Evolutionary conservation across 495 filamentous ascomycete species (phyloP), one percentile per base, ranked within the genome.

Genomic region (Xylaria sp.): DNA sequence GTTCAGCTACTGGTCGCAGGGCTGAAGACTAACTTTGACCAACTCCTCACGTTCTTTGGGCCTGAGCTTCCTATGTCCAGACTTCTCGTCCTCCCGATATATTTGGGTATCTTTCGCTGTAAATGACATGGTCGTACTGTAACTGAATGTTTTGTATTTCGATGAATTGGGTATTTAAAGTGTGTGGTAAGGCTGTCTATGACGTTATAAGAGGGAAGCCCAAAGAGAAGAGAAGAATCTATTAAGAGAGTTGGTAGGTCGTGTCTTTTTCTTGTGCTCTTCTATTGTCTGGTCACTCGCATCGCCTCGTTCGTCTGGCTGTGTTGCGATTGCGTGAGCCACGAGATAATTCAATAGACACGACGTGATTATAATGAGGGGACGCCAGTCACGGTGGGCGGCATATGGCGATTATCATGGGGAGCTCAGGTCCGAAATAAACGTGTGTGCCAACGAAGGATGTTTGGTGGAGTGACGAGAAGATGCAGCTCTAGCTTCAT

Each of bases 1-100:
- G 48, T 69, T 65, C 65, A 58, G 15, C 68, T 62, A 12, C 33
- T 14, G 33, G 52, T 19, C 5, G 26, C 12, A 33, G 31, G 21
- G n/a, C 14, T 19, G 15, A 7, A 50, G 46, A 65, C 79, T 41
- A 70, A 88, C 86, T 80, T 83, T 88, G 46, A 96, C 71, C 24
- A 97, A 80, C 68, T 85, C 84, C 78, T 94, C 91, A 65, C 93
- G 89, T 72, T 97, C 90, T 66, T 87, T 81, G 9, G 86, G 81
- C 40, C 84, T 88, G 63, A 97, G 84, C 33, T 87, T 85, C 67
- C 77, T 81, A 72, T 91, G 88, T 26, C 88, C 82, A 50, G 80
- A 72, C 67, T 85, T 88, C 62, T 86, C 86, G 81, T 93, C 91
- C 61, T 86, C 84, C 71, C 90, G 86, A 75, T 94, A 90, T 31